These are phyloP conservation scores for Margaritispora aquatica DNA, from an alignment of 495 filamentous ascomycete genomes.

Conservation along the genomic window DNA sequence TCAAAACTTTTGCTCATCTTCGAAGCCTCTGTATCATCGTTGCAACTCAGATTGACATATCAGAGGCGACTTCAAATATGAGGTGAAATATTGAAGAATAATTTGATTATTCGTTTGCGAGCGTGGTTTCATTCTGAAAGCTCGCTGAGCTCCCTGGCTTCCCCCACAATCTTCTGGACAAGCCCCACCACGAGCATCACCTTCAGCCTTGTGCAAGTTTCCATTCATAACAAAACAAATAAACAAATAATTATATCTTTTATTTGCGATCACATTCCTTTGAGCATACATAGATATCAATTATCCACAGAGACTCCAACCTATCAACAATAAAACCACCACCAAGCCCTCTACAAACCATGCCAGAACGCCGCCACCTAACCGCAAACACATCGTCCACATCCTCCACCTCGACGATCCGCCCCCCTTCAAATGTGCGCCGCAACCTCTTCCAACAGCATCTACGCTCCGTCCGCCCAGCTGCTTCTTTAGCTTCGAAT, in stretches of 20 bases:
- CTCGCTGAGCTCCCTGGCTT: neutral
- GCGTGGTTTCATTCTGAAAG: too few species aligned
- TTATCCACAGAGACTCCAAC: neutral
- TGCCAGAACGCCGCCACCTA: slow-evolving; percentile 20
- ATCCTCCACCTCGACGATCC: slow-evolving; percentile 1
- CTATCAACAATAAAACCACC: neutral
- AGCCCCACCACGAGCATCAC: slow-evolving; percentile 15
- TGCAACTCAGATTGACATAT: too few species aligned
- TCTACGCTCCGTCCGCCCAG: slow-evolving; percentile 56
- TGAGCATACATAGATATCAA: neutral
- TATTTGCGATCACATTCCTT: neutral
- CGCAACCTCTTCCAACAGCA: slow-evolving; percentile 72
- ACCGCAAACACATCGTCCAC: neutral
- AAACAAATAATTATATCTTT: neutral
- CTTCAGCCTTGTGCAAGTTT: slow-evolving; percentile 4
- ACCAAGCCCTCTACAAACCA: neutral
- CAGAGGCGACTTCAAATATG: too few species aligned
- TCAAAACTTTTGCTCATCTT: slow-evolving; percentile 39
- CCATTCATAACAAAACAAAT: neutral
- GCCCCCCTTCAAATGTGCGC: slow-evolving; percentile 31
- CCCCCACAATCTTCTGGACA: neutral
- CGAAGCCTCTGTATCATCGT: too few species aligned
- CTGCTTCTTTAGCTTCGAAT: slow-evolving; percentile 40
- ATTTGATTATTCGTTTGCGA: too few species aligned
- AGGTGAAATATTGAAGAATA: too few species aligned